Conservation (phyloP, 2,329 filamentous ascomycete species). For the Helotiales sp. region DNA sequence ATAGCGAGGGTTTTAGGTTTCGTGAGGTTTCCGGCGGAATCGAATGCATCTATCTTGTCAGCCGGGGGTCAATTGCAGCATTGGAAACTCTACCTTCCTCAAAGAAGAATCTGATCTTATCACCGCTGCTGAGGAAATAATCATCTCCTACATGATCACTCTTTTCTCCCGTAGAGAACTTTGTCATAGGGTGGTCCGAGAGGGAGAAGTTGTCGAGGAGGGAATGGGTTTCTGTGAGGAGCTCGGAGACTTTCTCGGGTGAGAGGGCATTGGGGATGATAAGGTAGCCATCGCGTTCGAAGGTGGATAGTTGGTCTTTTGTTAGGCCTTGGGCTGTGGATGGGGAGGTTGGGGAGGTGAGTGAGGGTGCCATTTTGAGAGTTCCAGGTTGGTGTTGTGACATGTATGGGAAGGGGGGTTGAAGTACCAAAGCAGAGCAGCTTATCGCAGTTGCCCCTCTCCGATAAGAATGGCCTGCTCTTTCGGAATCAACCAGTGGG, state of each 20-base stretch:
- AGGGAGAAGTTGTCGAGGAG: slow-evolving; percentile 79
- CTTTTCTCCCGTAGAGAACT: slow-evolving; percentile 84
- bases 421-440: neutral
- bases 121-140: slow-evolving; percentile 89
- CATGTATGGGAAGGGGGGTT: neutral
- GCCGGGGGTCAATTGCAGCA: neutral
- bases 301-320: slow-evolving; percentile 70
- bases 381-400: neutral
- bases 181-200: slow-evolving; percentile 87
- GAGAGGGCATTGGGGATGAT: slow-evolving; percentile 80
- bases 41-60: slow-evolving; percentile 71
- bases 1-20: slow-evolving; percentile 85
- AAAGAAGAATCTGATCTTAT: slow-evolving; percentile 97
- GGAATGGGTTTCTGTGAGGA: slow-evolving; percentile 75
- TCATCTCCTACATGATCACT: slow-evolving; percentile 84
- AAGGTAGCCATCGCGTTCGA: slow-evolving; percentile 86
- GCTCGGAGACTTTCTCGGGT: slow-evolving; percentile 64
- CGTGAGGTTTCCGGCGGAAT: slow-evolving; percentile 63
- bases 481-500: too few relatives aligned
- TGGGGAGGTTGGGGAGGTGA: slow-evolving; percentile 28
- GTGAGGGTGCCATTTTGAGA: slow-evolving; percentile 34
- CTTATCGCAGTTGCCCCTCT: slow-evolving; percentile 12
- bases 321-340: slow-evolving; percentile 56
- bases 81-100: slow-evolving; percentile 64
- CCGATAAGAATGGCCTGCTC: slow-evolving; percentile 21